Base-by-base conservation (phyloP, 2,329 filamentous ascomycete genomes). In the Botrytis tulipae region DNA sequence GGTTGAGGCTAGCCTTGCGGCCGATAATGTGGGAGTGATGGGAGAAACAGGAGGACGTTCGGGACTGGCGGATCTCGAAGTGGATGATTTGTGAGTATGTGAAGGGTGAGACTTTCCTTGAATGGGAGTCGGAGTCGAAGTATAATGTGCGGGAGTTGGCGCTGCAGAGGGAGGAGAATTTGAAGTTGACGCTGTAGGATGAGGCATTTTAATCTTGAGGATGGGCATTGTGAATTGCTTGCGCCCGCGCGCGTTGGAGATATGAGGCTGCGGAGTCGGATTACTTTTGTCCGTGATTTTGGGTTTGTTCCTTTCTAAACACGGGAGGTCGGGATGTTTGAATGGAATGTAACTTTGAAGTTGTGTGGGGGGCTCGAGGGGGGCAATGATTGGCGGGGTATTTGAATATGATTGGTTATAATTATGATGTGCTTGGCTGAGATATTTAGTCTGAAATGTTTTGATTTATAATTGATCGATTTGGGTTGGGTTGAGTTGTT, bases 31-130 rank as follows among this genome's bases (percentile, higher is more conserved):
- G 10, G 80, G 80, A 48, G 80, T 80, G 57, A 81, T 79, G 18
- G 80, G 80, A 4, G 79, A 81, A 67, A 78, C 79, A 1, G 80
- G 78, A 51, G 80, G 80, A 0, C 73, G 79, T 3, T 73, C 70
- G 20, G 80, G 79, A 14, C 79, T 80, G 48, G 77, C 75, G 12
- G 77, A 78, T n/a, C 65, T 67, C 37, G 65, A 67, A 54, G n/a
- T 40, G n/a, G 46, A 46, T 25, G 65, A 67, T 29, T 35, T 40
- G 6, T 25, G 35, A 22, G 46, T 67, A 40, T 40, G 46, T 14
- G 46, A 51, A 18, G 29, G 65, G 40, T 46, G 65, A 12, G 46
- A 51, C n/a, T 46, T 20, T 20, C 42, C 14, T 32, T 25, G 63
- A 16, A 20, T n/a, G 20, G 63, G 12, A 59, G 42, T 37, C 29